A percentile compares a stretch with the other conserved stretches of the same genome.
Conservation (phyloP, 192 early-diverging fungal genomes). For the Chytriomyces hyalinus region DNA sequence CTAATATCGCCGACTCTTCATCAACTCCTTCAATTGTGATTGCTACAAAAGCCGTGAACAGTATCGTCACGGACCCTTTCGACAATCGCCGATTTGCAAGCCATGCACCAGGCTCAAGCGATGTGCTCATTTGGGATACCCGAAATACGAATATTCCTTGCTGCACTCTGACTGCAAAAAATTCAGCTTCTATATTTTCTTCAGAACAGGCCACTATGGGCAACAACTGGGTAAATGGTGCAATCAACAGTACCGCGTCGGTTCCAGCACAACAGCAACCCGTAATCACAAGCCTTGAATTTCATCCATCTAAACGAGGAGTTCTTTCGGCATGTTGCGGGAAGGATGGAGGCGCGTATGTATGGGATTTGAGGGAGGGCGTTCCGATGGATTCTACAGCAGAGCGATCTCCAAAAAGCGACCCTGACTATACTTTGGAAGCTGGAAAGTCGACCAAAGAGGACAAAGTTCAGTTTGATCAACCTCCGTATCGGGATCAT, state of each 20-base stretch:
- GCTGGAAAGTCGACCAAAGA: too few relatives aligned
- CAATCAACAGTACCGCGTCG: too few relatives aligned
- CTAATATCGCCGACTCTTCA: constrained; percentile 43
- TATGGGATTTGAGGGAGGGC: neutral
- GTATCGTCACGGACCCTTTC: constrained; percentile 73
- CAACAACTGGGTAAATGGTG: neutral
- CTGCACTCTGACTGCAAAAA: constrained; percentile 17
- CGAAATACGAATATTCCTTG: constrained; percentile 65
- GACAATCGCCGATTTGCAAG: constrained; percentile 71
- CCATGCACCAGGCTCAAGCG: constrained; percentile 61
- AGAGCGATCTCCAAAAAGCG: too few relatives aligned
- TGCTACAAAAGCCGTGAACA: constrained; percentile 69
- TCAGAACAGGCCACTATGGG: neutral
- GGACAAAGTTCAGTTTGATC: too few relatives aligned
- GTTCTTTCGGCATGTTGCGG: neutral
- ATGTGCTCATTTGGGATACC: constrained; percentile 76
- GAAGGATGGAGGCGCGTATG: neutral
- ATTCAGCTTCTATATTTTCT: too few relatives aligned
- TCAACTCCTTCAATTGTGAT: constrained; percentile 59
- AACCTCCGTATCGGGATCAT: too few relatives aligned
- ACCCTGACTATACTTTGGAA: too few relatives aligned
- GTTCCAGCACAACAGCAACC: neutral
- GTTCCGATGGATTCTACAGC: neutral
- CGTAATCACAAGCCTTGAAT: neutral
- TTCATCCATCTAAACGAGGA: neutral